These are phyloP conservation scores for Trametes meyenii DNA, from an alignment of 768 basidiomycete genomes.

Conservation along the genomic window DNA sequence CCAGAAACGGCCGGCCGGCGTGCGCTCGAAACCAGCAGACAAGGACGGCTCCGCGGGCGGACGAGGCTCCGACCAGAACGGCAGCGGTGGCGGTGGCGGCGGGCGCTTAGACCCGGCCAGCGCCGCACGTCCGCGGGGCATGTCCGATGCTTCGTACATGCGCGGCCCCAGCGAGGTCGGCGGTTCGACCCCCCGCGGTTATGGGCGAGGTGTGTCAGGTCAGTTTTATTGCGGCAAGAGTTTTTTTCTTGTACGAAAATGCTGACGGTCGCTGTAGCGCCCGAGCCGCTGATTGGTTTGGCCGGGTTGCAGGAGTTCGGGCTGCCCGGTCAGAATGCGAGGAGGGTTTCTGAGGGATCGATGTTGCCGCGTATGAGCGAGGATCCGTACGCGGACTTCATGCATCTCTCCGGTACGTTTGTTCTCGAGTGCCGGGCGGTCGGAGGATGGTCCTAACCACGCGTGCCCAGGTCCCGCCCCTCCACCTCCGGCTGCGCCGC, in stretches of 20 bases:
- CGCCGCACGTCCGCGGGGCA: constrained; percentile 62
- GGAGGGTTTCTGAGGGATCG: constrained; percentile 10
- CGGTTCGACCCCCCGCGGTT: constrained; percentile 23
- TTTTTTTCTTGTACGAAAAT: not conserved
- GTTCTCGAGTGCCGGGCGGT: no score
- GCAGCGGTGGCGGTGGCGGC: constrained; percentile 42
- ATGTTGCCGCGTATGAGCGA: constrained; percentile 12
- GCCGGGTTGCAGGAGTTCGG: constrained; percentile 19
- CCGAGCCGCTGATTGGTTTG: constrained; percentile 5
- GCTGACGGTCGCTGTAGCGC: not conserved
- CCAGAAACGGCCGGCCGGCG: constrained; percentile 64
- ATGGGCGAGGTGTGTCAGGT: constrained; percentile 2
- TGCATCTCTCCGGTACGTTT: constrained; percentile 1
- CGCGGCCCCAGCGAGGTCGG: constrained; percentile 30
- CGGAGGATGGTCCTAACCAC: not conserved
- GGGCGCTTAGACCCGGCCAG: constrained; percentile 38
- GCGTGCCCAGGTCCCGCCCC: not conserved
- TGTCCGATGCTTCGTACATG: constrained; percentile 62
- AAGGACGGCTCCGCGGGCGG: constrained; percentile 40
- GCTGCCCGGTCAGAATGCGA: constrained; percentile 8
- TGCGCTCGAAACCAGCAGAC: constrained; percentile 52
- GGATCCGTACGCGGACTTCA: not conserved
- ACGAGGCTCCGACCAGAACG: constrained; percentile 20
- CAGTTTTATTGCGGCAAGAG: not conserved
- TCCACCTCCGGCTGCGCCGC: constrained; percentile 10